Base-by-base conservation (phyloP, 345 rosid species). In the Salix udensis region DNA sequence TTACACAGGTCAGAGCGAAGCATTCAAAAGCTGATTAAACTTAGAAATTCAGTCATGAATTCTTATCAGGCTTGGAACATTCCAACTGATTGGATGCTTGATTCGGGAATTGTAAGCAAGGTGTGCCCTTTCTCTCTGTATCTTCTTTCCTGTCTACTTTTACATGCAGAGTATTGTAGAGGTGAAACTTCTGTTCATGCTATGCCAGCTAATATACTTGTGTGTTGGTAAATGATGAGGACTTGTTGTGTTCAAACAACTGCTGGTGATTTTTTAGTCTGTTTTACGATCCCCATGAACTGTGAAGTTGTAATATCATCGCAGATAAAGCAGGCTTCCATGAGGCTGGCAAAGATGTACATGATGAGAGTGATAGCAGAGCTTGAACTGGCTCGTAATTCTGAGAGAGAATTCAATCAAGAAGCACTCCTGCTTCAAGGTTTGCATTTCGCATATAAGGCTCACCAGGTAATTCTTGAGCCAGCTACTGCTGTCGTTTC, bases 81-180 rank as follows among this genome's bases (percentile, higher is more conserved):
- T 81, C 98, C 97, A 66, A 87, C 84, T 39, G 89, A 86, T 72
- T 94, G 97, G 98, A 91, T 92, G 97, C 91, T 90, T 67, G 98
- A 94, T 80, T 81, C 92, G 2, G 97, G 96, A 76, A 85, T 92
- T 69, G 83, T 86, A 76, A 84, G 73, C 73, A 91, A 84, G 85
- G 98, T 90, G 77, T 46, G 75, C 12, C 12, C 13, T 37, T 77
- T 67, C n/a, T 60, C 34, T 10, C 12, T 1, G 1, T 23, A 2
- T 24, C 9, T 53, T n/a, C 30, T 46, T 70, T 46, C n/a, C 18
- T 46, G 12, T 48, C 16, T 8, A 70, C 52, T 13, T 44, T 3
- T 13, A 4, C 15, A 44, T 1, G 50, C 16, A 13, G 1, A 3
- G 50, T 13, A 13, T 44, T 44, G 3, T 13, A 13, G 16, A 44